These are phyloP conservation scores for Escallonia herrerae DNA, from an alignment of 129 eudicot genomes.

Conservation along the genomic window DNA sequence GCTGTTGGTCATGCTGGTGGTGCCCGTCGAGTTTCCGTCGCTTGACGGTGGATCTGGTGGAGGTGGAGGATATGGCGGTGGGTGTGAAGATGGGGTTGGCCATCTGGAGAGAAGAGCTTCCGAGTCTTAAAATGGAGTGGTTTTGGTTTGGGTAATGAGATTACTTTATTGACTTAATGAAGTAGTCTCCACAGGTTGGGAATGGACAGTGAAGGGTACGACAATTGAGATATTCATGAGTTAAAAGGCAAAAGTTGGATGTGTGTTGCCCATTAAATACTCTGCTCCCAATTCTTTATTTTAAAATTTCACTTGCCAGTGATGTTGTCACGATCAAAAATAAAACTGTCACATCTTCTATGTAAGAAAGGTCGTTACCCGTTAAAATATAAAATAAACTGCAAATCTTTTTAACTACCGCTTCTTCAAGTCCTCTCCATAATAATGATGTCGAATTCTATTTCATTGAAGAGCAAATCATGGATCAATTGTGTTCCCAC, in stretches of 20 bases:
- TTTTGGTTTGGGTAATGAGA: neutral
- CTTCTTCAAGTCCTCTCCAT: too few relatives aligned
- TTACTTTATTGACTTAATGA: too few relatives aligned
- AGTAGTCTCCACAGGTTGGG: neutral
- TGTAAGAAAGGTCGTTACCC: too few relatives aligned
- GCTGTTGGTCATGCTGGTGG: slow-evolving; percentile 9
- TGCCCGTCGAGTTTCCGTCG: slow-evolving; percentile 14
- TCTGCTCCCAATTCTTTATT: neutral
- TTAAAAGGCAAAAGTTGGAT: neutral
- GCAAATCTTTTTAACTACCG: too few relatives aligned
- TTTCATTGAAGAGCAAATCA: too few relatives aligned
- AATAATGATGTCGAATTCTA: too few relatives aligned
- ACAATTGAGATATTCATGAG: too few relatives aligned
- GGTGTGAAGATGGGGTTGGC: neutral
- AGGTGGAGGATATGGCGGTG: slow-evolving; percentile 23
- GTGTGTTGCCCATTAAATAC: neutral
- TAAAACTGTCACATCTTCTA: too few relatives aligned
- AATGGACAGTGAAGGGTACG: neutral
- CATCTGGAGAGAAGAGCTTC: slow-evolving; percentile 1
- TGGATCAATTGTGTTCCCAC: too few relatives aligned
- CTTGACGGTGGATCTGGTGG: slow-evolving; percentile 13
- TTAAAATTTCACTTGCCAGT: neutral
- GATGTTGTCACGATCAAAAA: too few relatives aligned
- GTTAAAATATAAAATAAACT: too few relatives aligned
- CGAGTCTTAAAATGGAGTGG: neutral